Evolutionary conservation across 345 rosid species (phyloP).

Genomic region (Turnera subulata): DNA sequence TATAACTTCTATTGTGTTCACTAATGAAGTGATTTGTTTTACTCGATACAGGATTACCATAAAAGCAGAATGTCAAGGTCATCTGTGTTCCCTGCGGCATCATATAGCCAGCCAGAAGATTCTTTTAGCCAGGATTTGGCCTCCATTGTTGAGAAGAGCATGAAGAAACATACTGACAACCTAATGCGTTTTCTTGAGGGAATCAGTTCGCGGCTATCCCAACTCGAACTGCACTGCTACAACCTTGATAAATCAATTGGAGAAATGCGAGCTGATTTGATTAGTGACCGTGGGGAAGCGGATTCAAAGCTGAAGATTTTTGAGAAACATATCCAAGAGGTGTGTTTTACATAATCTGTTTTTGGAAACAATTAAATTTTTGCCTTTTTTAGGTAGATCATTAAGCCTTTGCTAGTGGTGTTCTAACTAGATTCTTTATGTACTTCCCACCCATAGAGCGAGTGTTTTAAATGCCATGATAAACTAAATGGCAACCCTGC

Average conservation of each 20-base stretch:
- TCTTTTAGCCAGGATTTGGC: constrained; percentile 57
- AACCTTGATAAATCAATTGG: constrained; percentile 94
- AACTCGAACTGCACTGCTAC: constrained; percentile 82
- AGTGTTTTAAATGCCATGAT: not conserved
- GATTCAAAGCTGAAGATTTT: constrained; percentile 79
- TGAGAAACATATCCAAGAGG: constrained; percentile 98
- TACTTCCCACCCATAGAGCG: too few relatives aligned
- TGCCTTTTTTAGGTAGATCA: too few relatives aligned
- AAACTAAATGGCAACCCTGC: too few relatives aligned
- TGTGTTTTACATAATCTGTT: constrained; percentile 26
- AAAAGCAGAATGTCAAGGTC: constrained; percentile 71
- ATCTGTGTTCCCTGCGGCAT: constrained; percentile 47
- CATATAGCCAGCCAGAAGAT: constrained; percentile 87
- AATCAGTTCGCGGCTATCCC: constrained; percentile 90
- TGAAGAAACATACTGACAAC: constrained; percentile 75
- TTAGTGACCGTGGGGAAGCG: constrained; percentile 64
- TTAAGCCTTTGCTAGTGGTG: not conserved
- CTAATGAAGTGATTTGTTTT: too few relatives aligned
- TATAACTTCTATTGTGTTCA: too few relatives aligned
- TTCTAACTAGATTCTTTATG: not conserved
- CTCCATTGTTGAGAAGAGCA: constrained; percentile 58
- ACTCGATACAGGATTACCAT: constrained; percentile 61
- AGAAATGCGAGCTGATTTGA: constrained; percentile 79
- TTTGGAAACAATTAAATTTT: too few relatives aligned
- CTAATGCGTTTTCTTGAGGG: constrained; percentile 96